These are phyloP conservation scores for Centella asiatica DNA, from an alignment of 129 eudicot species.

Conservation along the genomic window DNA sequence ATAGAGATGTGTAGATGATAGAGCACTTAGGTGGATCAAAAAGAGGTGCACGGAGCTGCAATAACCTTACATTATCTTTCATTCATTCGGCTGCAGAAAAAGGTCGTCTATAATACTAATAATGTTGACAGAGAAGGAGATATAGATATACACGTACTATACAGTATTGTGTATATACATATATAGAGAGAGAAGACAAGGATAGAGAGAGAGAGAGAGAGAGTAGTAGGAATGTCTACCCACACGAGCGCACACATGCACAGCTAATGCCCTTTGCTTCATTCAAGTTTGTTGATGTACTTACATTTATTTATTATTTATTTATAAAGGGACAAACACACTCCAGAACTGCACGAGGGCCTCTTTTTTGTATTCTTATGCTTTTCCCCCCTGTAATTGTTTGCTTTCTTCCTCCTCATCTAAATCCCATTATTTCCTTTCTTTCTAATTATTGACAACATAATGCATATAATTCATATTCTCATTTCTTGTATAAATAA, in stretches of 20 bases:
- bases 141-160: too few species aligned
- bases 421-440: constrained; percentile 6
- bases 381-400: constrained; percentile 14
- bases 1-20: constrained; percentile 20
- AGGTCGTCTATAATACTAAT: constrained; percentile 8
- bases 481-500: too few species aligned
- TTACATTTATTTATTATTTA: constrained; percentile 35
- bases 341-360: constrained; percentile 84
- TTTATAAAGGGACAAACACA: constrained; percentile 21
- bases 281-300: constrained; percentile 39
- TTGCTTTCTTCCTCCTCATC: constrained; percentile 19
- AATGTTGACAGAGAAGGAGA: constrained; percentile 3
- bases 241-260: constrained; percentile 39
- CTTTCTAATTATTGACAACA: constrained; percentile 16
- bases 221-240: constrained; percentile 38
- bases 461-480: not conserved
- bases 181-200: not conserved
- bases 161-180: not conserved
- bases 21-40: constrained; percentile 14
- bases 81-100: constrained; percentile 16
- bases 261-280: constrained; percentile 30
- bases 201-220: constrained; percentile 14
- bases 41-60: constrained; percentile 25
- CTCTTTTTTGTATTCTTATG: constrained; percentile 66
- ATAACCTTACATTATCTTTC: constrained; percentile 8